A percentile compares a stretch with the other conserved stretches of the same genome.
Conservation (phyloP, 306 rosid genomes). For the Rubus parviflorus region DNA sequence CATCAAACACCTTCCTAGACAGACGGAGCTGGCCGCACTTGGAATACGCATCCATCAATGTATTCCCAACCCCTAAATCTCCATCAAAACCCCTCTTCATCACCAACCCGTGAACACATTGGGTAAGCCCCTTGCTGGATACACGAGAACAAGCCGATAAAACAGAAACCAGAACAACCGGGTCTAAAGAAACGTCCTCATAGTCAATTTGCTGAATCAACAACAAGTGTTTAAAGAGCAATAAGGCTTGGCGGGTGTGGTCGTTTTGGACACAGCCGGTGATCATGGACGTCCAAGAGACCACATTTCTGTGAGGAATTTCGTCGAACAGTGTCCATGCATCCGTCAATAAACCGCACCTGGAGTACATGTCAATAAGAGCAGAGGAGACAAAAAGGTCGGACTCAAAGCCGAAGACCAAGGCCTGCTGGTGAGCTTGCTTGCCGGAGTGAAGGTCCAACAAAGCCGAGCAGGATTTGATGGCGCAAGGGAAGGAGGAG, state of each 20-base stretch:
- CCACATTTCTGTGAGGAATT: constrained; percentile 64
- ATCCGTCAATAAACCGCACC: constrained; percentile 51
- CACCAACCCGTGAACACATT: constrained; percentile 64
- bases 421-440: constrained; percentile 76
- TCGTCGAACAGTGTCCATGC: constrained; percentile 69
- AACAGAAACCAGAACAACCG: constrained; percentile 60
- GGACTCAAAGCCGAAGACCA: constrained; percentile 55
- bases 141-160: constrained; percentile 73
- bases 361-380: constrained; percentile 74
- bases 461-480: constrained; percentile 78
- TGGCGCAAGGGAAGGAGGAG: constrained; percentile 73
- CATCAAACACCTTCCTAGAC: constrained; percentile 73
- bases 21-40: constrained; percentile 57
- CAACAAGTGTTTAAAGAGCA: constrained; percentile 57
- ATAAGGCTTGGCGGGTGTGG: constrained; percentile 39
- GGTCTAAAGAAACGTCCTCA: constrained; percentile 44
- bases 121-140: constrained; percentile 48
- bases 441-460: constrained; percentile 61
- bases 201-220: constrained; percentile 46
- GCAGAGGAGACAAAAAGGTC: constrained; percentile 77
- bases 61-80: constrained; percentile 61
- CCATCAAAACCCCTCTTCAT: constrained; percentile 62
- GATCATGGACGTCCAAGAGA: constrained; percentile 84
- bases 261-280: constrained; percentile 61
- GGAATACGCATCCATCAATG: constrained; percentile 88